These are phyloP conservation scores for Stagonosporopsis cucurbitacearum DNA, from an alignment of 2,329 filamentous ascomycete genomes.

Conservation along the genomic window DNA sequence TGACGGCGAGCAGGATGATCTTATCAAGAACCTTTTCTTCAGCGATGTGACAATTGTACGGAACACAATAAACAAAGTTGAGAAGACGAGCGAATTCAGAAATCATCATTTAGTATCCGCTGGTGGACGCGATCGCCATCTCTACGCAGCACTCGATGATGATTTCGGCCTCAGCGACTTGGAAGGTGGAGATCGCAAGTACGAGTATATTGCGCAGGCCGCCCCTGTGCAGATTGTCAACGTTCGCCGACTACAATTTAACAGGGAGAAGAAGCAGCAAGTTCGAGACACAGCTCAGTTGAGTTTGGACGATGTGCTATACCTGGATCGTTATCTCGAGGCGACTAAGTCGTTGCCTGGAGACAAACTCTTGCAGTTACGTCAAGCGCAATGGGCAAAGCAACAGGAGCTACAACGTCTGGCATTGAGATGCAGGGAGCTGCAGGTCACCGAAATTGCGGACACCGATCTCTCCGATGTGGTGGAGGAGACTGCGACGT, in stretches of 20 bases:
- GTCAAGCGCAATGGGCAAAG: constrained; percentile 76
- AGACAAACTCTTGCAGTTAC: constrained; percentile 64
- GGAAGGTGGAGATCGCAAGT: constrained; percentile 45
- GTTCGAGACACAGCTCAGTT: constrained; percentile 66
- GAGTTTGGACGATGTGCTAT: constrained; percentile 79
- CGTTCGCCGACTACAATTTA: constrained; percentile 81
- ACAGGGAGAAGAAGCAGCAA: constrained; percentile 57
- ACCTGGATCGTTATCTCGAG: constrained; percentile 79
- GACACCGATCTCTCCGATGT: constrained; percentile 35
- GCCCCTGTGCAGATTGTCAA: constrained; percentile 89
- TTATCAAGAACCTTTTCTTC: constrained; percentile 64
- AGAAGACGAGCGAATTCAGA: constrained; percentile 63
- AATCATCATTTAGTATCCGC: constrained; percentile 69
- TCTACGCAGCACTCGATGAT: constrained; percentile 85
- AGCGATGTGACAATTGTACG: constrained; percentile 56
- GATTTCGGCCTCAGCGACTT: constrained; percentile 83
- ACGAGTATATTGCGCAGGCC: constrained; percentile 60
- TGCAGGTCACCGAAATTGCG: constrained; percentile 47
- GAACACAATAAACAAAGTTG: constrained; percentile 48
- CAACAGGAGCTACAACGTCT: constrained; percentile 68
- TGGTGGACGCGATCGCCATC: constrained; percentile 64
- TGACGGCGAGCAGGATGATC: constrained; percentile 79
- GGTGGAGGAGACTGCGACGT: constrained; percentile 41
- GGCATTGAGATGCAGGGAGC: constrained; percentile 54
- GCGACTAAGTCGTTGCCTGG: constrained; percentile 37